Conservation (phyloP, 371 early-diverging fungal genomes). For the Saksenaea oblongispora region DNA sequence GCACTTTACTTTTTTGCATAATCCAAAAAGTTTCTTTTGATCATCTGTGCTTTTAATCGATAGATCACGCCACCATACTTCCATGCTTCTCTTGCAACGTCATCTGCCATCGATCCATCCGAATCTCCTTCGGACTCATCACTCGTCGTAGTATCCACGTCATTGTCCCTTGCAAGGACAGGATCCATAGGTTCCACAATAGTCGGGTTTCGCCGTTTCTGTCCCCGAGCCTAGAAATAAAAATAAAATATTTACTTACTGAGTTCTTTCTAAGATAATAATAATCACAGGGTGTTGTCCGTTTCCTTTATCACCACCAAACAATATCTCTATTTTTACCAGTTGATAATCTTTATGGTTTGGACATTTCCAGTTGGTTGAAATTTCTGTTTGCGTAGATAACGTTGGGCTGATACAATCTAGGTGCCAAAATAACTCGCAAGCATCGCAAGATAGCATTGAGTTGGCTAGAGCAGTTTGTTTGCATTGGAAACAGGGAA, state of each 20-base stretch:
- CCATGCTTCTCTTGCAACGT: conserved; percentile 4
- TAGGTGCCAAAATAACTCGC: not conserved
- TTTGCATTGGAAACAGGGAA: not conserved
- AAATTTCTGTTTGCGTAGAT: not conserved
- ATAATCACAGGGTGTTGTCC: too few species aligned
- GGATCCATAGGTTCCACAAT: not conserved
- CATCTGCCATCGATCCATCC: conserved; percentile 2
- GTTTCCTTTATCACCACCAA: too few species aligned
- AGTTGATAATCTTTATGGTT: not conserved
- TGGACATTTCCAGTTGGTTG: not conserved
- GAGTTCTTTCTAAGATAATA: too few species aligned
- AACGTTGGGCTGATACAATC: not conserved
- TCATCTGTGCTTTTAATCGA: not conserved
- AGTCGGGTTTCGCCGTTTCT: not conserved
- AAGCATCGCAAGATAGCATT: not conserved
- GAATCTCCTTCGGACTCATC: conserved; percentile 2
- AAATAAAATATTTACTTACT: too few species aligned
- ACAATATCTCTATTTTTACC: not conserved
- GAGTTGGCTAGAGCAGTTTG: not conserved
- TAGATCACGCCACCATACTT: conserved; percentile 6
- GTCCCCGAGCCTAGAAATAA: not conserved
- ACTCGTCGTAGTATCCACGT: not conserved
- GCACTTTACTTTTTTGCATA: not conserved
- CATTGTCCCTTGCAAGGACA: not conserved
- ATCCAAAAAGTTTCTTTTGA: not conserved